Evolutionary conservation across 2,329 filamentous ascomycete species (phyloP), one percentile per base, ranked within the genome.

Genomic region (Colletotrichum sp.): DNA sequence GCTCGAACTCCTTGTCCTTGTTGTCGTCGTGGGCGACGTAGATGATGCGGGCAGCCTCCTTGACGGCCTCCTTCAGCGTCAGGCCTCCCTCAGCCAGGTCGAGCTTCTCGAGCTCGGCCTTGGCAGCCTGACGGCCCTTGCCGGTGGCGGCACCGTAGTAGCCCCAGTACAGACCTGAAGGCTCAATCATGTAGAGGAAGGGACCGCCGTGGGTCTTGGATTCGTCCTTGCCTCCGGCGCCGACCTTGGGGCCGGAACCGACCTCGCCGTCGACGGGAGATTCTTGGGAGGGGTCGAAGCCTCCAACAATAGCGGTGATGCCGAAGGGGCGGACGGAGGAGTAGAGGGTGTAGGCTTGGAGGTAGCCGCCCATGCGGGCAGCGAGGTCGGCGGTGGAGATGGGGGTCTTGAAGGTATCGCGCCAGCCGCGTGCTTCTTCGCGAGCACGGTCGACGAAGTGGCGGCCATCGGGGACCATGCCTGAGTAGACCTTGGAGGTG

Each of bases 1-100:
- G 90, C 92, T 99, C 97, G 83, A 99, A 99, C 79, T 99, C 97
- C 90, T 99, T 99, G 88, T 99, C 97, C 89, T 99, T 99, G 90
- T 96, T 99, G 86, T 99, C 97, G 86, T 99, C 97, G 84, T 99
- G 97, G 65, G 96, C 96, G 76, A 98, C 92, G 85, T 98, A 98
- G 87, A 99, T 99, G 87, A 99, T 99, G 77, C 96, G 90, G 72
- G 97, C 97, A 39, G 97, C 97, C 89, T 99, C 95, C 90, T 98
- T 98, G 82, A 99, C 95, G 67, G 94, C 97, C 83, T 99, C 93
- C 83, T 94, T 89, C 76, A 99, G 89, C 77, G 93, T 95, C 71
- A 99, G 90, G 66, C 90, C 93, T 71, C 92, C 94, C 13, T 93
- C 93, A 70, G 92, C 90, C 75, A 99, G 92, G 85, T 99, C 95